A percentile compares a stretch with the other conserved stretches of the same genome.
Conservation (phyloP, 2,329 filamentous ascomycete species). For the Ophiostoma australiae region DNA sequence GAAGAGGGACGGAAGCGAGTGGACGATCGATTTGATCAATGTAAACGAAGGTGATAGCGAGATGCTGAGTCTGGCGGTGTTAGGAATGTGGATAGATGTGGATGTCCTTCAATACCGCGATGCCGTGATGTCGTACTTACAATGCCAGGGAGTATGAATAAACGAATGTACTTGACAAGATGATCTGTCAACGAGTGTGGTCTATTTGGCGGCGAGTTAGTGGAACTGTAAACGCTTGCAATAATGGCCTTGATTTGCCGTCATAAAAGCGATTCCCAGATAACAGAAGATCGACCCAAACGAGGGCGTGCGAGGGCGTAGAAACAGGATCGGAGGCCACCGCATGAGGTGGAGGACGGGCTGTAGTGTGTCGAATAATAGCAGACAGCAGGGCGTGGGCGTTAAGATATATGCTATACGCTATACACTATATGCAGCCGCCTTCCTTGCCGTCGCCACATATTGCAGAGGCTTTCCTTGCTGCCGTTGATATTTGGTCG, state of each 20-base stretch:
- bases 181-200: constrained; percentile 47
- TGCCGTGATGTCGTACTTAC: background rate
- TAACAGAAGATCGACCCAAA: background rate
- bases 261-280: background rate
- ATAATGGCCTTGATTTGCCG: background rate
- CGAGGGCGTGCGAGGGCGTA: background rate
- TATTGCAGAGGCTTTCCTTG: background rate
- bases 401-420: background rate
- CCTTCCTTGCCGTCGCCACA: background rate
- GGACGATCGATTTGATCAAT: constrained; percentile 22
- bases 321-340: background rate
- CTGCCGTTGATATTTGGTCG: background rate
- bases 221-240: constrained; percentile 20
- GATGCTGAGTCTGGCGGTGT: background rate
- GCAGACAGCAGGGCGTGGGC: background rate
- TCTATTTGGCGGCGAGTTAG: constrained; percentile 30
- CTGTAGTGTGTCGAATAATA: background rate
- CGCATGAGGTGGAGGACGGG: background rate
- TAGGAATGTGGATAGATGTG: background rate
- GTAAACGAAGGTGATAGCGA: background rate
- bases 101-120: background rate
- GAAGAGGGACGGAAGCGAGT: constrained; percentile 21
- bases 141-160: constrained; percentile 46
- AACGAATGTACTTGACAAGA: constrained; percentile 57
- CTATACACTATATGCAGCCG: background rate